A percentile compares a stretch with the other conserved stretches of the same genome.
phyloP scores from a whole-genome alignment of 768 basidiomycete genomes.

The Russula earlei region DNA sequence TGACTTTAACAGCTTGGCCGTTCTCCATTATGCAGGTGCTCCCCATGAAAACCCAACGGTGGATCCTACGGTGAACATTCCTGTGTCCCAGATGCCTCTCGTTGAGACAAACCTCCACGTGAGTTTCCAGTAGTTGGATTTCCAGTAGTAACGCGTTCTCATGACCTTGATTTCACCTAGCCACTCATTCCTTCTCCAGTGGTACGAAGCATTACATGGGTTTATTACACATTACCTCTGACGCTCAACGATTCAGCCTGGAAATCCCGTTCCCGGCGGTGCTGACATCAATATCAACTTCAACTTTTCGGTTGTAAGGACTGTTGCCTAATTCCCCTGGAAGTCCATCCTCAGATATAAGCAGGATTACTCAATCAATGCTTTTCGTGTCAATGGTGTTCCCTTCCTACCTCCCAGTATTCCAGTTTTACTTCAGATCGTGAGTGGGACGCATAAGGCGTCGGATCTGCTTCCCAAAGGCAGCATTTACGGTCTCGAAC shows the following conservation, averaged over 20 bases:
- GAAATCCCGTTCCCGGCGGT: conserved; percentile 2
- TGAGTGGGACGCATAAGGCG: conserved; percentile 4
- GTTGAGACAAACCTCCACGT: conserved; percentile 15
- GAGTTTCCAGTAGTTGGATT: too few relatives aligned
- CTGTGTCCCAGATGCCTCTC: not conserved
- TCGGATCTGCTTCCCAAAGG: conserved; percentile 1
- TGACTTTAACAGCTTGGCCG: not conserved
- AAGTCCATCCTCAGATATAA: not conserved
- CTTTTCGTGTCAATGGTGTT: not conserved
- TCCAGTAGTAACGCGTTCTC: too few relatives aligned
- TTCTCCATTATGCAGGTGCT: conserved; percentile 19
- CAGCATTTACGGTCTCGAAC: conserved; percentile 6
- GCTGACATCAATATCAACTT: conserved; percentile 15
- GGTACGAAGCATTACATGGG: not conserved
- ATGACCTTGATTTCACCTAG: not conserved
- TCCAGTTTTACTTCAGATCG: conserved; percentile 10
- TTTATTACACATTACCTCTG: not conserved
- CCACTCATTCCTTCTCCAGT: not conserved
- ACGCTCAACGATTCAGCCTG: conserved; percentile 1
- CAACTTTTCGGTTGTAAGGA: conserved; percentile 16
- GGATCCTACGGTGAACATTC: not conserved
- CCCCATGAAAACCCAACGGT: conserved; percentile 2
- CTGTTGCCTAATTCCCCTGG: conserved; percentile 1
- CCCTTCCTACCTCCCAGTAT: not conserved
- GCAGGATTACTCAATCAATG: not conserved